A percentile compares a stretch with the other conserved stretches of the same genome.
Evolutionary conservation across 116 monocot species (phyloP).

Genomic region (Iris pallida): DNA sequence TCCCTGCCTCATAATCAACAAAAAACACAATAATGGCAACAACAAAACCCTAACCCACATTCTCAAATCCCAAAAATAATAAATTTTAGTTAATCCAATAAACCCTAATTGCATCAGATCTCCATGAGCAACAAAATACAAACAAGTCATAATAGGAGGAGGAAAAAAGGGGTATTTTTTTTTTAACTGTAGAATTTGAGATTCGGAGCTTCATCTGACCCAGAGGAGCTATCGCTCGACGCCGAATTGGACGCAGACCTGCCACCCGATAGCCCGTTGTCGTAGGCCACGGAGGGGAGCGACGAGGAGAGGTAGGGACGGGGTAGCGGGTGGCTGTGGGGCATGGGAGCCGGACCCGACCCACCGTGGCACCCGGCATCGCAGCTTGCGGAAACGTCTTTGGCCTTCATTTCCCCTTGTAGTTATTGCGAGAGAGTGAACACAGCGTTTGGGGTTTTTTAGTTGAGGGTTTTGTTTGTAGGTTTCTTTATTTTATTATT

Average conservation of each 20-base stretch:
- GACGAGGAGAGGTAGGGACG: slow-evolving; percentile 15
- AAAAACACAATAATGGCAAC: not conserved
- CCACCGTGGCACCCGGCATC: not conserved
- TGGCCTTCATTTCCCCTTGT: no score
- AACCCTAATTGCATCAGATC: no score
- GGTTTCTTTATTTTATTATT: no score
- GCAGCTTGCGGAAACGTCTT: slow-evolving; percentile 7
- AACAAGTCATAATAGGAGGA: not conserved
- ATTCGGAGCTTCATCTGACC: slow-evolving; percentile 45
- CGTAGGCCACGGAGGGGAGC: slow-evolving; percentile 14
- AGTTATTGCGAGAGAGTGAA: no score
- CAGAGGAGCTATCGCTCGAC: slow-evolving; percentile 30
- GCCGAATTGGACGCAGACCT: slow-evolving; percentile 20
- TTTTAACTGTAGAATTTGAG: slow-evolving; percentile 37
- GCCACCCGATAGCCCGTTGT: slow-evolving; percentile 8
- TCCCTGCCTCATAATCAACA: no score
- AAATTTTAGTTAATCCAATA: no score
- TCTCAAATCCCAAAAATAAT: no score
- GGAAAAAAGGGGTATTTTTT: not conserved
- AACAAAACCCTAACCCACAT: no score
- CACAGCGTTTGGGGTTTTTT: no score
- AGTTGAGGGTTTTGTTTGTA: no score
- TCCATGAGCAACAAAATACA: no score
- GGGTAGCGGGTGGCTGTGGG: slow-evolving; percentile 34
- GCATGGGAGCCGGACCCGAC: not conserved